Conservation (phyloP, 305 asterid genomes). For the Withania somnifera region DNA sequence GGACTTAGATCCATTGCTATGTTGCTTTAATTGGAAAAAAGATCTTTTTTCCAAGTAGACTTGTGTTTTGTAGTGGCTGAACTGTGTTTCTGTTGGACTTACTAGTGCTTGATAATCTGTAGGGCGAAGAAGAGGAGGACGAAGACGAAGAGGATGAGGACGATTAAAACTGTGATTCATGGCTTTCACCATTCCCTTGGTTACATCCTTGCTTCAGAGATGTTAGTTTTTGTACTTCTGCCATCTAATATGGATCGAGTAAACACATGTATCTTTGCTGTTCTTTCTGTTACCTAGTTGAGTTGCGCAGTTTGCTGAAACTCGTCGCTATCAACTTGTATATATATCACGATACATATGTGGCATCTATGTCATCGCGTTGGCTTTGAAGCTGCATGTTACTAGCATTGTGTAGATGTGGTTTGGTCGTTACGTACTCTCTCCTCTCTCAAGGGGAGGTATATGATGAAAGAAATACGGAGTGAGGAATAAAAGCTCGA, state of each 20-base stretch:
- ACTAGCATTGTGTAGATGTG: background rate
- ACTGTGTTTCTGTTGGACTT: background rate
- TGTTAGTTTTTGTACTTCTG: background rate
- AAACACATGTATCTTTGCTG: background rate
- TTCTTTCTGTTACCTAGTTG: background rate
- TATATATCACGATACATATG: background rate
- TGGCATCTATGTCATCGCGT: background rate
- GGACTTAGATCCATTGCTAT: no score
- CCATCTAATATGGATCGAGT: background rate
- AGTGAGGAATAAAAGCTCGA: no score
- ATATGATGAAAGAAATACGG: no score
- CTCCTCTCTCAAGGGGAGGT: no score
- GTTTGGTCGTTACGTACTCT: background rate
- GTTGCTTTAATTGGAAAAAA: background rate
- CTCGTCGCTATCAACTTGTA: background rate
- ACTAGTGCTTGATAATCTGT: background rate
- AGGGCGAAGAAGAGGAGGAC: conserved; percentile 53
- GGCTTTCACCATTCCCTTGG: background rate
- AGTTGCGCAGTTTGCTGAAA: background rate
- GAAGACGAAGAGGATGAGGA: conserved; percentile 41
- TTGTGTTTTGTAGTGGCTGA: background rate
- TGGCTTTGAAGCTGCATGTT: background rate
- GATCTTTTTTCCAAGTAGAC: background rate
- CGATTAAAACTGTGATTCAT: conserved; percentile 10
- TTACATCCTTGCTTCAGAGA: conserved; percentile 8